Evolutionary conservation across 208 protist genomes (phyloP), one percentile per base, ranked within the genome.

Genomic region (Crithidia mellificae): DNA sequence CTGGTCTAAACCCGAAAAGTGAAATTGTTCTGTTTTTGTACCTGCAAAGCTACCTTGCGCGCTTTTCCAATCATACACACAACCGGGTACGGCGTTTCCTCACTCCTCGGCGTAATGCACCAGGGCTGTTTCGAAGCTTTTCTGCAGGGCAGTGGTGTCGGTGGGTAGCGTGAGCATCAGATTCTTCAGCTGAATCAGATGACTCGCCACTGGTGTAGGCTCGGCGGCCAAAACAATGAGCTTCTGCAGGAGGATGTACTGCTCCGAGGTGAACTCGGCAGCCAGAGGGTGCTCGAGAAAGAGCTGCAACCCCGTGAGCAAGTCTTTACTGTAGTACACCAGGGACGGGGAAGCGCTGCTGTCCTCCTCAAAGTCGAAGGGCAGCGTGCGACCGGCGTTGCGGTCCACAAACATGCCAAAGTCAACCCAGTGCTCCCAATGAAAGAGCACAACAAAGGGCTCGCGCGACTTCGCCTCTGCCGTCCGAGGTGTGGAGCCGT

Each of bases 351-450:
- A 29, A 3, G 51, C 41, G 36, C 68, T 73, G 44, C 85, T 11
- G 7, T 38, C 34, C 34, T 38, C 83, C 41, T 89, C 68, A 17
- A 74, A 69, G 38, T 91, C 75, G 43, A 88, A 84, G 0, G 84
- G 81, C 36, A 96, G 73, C 15, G 76, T 92, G 15, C 88, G 87
- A 19, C 91, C 91, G 0, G 80, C 91, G 58, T 89, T 85, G 66
- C 91, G 87, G 65, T 96, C 91, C 12, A 84, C 72, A 77, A 91
- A 96, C 86, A 96, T 92, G 74, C 83, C 84, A 61, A 96, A 96
- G 74, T 96, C 91, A 19, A 93, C 77, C 44, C 84, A 72, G 22
- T 73, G 75, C 72, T 96, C 87, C 88, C 91, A 96, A 67, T 96
- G 91, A 22, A 93, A 71, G 7, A 84, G 79, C 32, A 91, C 27